Base-by-base conservation (phyloP, 2,329 filamentous ascomycete genomes). In the Nemania serpens region DNA sequence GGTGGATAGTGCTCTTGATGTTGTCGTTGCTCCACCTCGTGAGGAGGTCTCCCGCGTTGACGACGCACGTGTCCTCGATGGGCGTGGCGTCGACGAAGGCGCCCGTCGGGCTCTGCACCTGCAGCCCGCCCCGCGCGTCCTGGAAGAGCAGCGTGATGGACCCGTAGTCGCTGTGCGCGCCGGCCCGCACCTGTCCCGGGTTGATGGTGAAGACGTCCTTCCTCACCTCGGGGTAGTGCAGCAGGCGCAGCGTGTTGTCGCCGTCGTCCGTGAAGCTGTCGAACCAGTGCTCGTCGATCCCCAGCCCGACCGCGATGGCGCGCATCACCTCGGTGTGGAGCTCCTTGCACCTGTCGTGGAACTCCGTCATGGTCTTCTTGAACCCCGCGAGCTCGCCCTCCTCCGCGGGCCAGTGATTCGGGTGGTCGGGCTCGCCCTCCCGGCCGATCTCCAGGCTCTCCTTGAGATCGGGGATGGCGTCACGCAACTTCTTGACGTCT, bases 21-120 rank as follows among this genome's bases (percentile, higher is more conserved):
- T 85, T 90, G 71, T 96, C 91, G 71, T 97, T 97, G 65, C 90
- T 91, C 93, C 93, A 97, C 54, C 93, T 82, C 1, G 91, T 89
- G 51, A 97, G 79, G 67, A 97, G 74, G 73, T 97, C 93, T 1
- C 93, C 93, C 0, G 93, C 93, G 71, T 97, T 97, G 66, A 97
- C 85, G 11, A 97, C 91, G 42, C 95, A 89, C 0, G 91, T 93
- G 56, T 87, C 88, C 37, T 87, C 81, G 61, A 96, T 94, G 0
- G 93, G 93, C 6, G 85, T 91, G 1, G 91, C 93, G 70, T 97
- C 86, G 41, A 97, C 87, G 70, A 93, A 97, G 0, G 82, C 85
- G 1, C 91, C 91, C 42, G 84, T 88, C 0, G 92, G 91, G 50
- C 87, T 89, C 56, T 68, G 50, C 15, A 73, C 71, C 60, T 73